Evolutionary conservation across 176 grass and related monocot species (phyloP), one percentile per base, ranked within the genome.

Genomic region (Saccharum spontaneum): DNA sequence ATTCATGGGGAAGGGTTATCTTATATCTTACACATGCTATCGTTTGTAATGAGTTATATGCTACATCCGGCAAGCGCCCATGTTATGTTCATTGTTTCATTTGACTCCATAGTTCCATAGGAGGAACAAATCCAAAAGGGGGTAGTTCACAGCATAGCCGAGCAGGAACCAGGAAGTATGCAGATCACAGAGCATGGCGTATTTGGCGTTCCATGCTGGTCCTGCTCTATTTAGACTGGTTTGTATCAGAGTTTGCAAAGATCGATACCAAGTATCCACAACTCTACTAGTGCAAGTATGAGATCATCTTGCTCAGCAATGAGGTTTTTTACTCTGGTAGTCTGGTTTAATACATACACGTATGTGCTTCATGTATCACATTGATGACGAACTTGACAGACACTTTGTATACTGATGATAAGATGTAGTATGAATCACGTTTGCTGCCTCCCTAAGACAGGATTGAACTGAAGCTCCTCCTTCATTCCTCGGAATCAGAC

Each of bases 401-500:
- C 62, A 67, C n/a, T 5, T 26, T 54, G 49, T 24, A 12, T 39
- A 36, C 4, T 23, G 15, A n/a, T 4, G 15, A 8, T 38, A 24
- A 28, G 1, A 28, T 81, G n/a, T n/a, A n/a, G 28, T 80, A 52
- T 50, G 18, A 12, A 10, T 34, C 20, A 23, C 31, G 15, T 28
- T 38, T 40, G 5, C 18, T 57, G 54, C 20, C 3, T 48, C 15
- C 18, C 18, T 16, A n/a, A n/a, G n/a, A n/a, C n/a, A 23, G 26
- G 0, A 3, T 23, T 7, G 3, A n/a, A 36, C 0, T 49, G 59
- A 43, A 15, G 4, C 10, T 13, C 40, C 30, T 69, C 73, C 89
- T 52, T 90, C 89, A 90, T 71, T 91, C 86, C 69, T 90, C 89
- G 2, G 85, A 23, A 34, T 93, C 90, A 3, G 64, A 77, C 3